These are phyloP conservation scores for Malus hybrid DNA, from an alignment of 331 rosid species.

Conservation along the genomic window DNA sequence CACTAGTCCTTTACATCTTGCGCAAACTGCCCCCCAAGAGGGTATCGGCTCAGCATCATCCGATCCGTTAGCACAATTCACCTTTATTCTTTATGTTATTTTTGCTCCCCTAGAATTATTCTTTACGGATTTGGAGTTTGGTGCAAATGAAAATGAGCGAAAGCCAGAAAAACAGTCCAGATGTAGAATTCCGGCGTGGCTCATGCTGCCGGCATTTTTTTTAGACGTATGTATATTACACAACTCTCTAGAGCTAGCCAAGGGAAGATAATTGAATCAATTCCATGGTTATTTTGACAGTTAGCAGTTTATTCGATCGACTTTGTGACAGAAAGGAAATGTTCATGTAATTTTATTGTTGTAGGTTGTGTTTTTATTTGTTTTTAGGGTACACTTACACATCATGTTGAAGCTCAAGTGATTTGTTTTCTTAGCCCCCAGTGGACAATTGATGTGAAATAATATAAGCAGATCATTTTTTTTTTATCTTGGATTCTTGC, in stretches of 20 bases:
- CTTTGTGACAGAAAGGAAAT: neutral
- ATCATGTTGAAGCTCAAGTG: neutral
- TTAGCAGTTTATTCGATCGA: slow-evolving; percentile 14
- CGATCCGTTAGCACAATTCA: slow-evolving; percentile 45
- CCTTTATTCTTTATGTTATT: slow-evolving; percentile 20
- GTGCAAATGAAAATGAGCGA: slow-evolving; percentile 22
- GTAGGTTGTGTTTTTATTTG: slow-evolving; percentile 3
- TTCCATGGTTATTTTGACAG: slow-evolving; percentile 24
- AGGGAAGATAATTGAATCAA: slow-evolving; percentile 16
- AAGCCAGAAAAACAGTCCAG: slow-evolving; percentile 11
- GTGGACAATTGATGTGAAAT: neutral
- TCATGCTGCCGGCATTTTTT: slow-evolving; percentile 25
- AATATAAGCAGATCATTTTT: neutral
- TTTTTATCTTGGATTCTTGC: no score
- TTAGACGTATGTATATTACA: slow-evolving; percentile 19
- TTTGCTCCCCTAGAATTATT: slow-evolving; percentile 11
- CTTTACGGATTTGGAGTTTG: slow-evolving; percentile 24
- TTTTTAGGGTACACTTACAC: neutral
- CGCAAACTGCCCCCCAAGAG: slow-evolving; percentile 93
- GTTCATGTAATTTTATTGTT: slow-evolving; percentile 10
- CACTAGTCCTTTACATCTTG: slow-evolving; percentile 81
- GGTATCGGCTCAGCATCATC: slow-evolving; percentile 82
- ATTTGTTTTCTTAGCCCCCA: slow-evolving; percentile 8
- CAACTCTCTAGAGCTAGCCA: slow-evolving; percentile 24
- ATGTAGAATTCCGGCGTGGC: slow-evolving; percentile 14